Conservation (phyloP, 352 stramenopile genomes). For the Pythium oligandrum region DNA sequence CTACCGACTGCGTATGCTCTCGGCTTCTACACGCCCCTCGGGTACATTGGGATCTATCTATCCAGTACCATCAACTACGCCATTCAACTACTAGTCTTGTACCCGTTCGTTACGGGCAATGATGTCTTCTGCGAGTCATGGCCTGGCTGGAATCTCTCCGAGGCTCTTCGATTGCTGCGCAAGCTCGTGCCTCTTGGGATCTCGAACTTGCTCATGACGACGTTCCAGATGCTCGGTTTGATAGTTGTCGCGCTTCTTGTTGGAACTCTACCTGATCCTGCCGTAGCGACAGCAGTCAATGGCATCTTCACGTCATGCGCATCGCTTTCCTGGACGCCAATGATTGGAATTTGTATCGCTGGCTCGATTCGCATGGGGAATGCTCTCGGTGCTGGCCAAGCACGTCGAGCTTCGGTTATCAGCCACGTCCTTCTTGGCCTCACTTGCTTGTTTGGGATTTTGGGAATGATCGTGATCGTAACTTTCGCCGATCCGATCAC, state of each 20-base stretch:
- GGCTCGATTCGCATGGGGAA: constrained; percentile 33
- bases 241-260: constrained; percentile 14
- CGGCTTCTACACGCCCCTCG: constrained; percentile 38
- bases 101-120: constrained; percentile 33
- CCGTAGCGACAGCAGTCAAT: constrained; percentile 26
- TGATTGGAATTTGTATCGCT: constrained; percentile 21
- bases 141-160: constrained; percentile 29
- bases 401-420: constrained; percentile 16
- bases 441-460: constrained; percentile 3
- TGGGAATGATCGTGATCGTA: constrained; percentile 20
- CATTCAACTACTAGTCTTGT: constrained; percentile 29
- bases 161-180: constrained; percentile 25
- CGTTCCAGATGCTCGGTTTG: constrained; percentile 35
- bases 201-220: constrained; percentile 38
- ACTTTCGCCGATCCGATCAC: constrained; percentile 12
- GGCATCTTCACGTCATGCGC: constrained; percentile 28
- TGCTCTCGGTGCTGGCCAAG: constrained; percentile 21
- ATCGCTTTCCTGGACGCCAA: constrained; percentile 24
- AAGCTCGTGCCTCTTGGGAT: constrained; percentile 23
- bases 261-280: constrained; percentile 20
- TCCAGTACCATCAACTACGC: constrained; percentile 27
- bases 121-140: constrained; percentile 32
- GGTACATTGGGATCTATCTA: constrained; percentile 36
- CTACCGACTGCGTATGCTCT: constrained; percentile 30
- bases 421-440: constrained; percentile 16